Base-by-base conservation (phyloP, 805 yeast genomes). In the Yamadazyma laniorum region DNA sequence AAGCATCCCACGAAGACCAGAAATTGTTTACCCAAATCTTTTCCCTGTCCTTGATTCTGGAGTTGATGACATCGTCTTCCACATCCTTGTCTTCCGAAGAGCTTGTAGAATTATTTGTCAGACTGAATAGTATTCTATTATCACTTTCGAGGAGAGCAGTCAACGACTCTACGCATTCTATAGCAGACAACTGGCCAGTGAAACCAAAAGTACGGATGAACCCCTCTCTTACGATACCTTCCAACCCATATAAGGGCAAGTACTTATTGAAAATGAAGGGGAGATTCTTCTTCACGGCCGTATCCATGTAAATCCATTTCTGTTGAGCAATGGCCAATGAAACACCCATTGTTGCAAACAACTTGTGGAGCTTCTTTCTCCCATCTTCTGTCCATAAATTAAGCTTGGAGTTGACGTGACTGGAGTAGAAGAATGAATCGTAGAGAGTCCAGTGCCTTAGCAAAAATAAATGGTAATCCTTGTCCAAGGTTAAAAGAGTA, bases 271-370 rank as follows among this genome's bases (percentile, higher is more conserved):
- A 84, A 16, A 86, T 81, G 11, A 69, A 56, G 16, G 83, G 82
- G 17, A 93, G 64, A 44, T 80, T 82, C 40, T 81, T 78, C 57
- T 93, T 95, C 35, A 91, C 69, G 7, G 74, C 72, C 26, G 85
- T 77, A 55, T 88, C 93, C 81, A 91, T 79, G 57, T 91, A 95
- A 18, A 83, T 71, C 98, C 98, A 93, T 39, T 80, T 80, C 58
- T 93, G 96, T 52, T 82, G 84, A 0, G 98, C 93, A n/a, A 83
- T 81, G 5, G 79, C 82, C 33, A 93, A 67, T 0, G 96, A 82
- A 5, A 93, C 83, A 6, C 99, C 99, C 96, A 95, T 93, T 50
- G 85, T 78, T 1, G 99, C 99, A 65, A 93, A 87, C 77, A 93
- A 74, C 51, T 89, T 88, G 56, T 90, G 95, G 35, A 93, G 66